Conservation (phyloP, 352 stramenopile species). For the Pythium diclinum region DNA sequence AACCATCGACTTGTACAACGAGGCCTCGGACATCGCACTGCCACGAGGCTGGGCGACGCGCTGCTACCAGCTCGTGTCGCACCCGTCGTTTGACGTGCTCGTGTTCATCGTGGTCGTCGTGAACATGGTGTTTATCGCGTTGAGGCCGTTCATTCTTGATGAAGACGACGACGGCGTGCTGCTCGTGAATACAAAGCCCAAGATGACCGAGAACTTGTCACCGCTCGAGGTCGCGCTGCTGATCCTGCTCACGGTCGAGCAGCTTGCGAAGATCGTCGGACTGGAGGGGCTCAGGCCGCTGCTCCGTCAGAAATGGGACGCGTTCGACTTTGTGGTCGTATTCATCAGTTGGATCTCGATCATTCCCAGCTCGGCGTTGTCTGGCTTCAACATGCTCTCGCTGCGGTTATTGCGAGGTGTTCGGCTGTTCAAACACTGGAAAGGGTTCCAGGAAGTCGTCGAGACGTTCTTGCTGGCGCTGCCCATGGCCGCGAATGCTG, state of each 20-base stretch:
- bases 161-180: conserved; percentile 30
- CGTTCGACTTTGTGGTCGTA: conserved; percentile 62
- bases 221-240: conserved; percentile 57
- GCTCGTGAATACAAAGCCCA: conserved; percentile 34
- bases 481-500: conserved; percentile 67
- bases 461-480: conserved; percentile 71
- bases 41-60: conserved; percentile 43
- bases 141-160: conserved; percentile 55
- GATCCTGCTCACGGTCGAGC: conserved; percentile 64
- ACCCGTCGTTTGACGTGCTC: conserved; percentile 75
- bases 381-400: conserved; percentile 68
- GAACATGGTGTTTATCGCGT: conserved; percentile 71
- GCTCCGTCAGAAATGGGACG: conserved; percentile 63
- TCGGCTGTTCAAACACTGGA: conserved; percentile 67
- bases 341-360: conserved; percentile 62
- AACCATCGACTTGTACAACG: conserved; percentile 42
- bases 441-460: conserved; percentile 74
- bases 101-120: conserved; percentile 55
- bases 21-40: conserved; percentile 48
- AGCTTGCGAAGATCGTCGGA: conserved; percentile 56
- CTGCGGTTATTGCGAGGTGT: conserved; percentile 73
- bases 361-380: conserved; percentile 37
- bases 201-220: conserved; percentile 51
- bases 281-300: conserved; percentile 63
- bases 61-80: conserved; percentile 65